Conservation (phyloP, 345 rosid species). For the Ailanthus altissimus region DNA sequence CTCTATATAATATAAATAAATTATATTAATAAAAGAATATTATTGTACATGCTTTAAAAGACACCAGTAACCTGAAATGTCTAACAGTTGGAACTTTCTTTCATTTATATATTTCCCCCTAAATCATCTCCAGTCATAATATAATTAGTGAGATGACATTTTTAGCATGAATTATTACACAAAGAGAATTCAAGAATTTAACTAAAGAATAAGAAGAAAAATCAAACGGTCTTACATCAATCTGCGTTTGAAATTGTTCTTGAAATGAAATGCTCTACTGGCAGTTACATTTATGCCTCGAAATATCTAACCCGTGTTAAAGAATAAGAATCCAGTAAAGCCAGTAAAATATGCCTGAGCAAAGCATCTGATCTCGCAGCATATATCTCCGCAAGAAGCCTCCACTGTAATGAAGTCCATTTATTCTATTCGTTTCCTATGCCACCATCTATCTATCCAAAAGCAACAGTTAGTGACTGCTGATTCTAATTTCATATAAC, state of each 20-base stretch:
- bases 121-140: no score
- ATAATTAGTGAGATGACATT: no score
- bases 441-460: neutral
- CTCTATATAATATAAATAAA: no score
- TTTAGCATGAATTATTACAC: no score
- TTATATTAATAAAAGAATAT: no score
- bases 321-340: constrained; percentile 39
- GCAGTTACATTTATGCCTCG: neutral
- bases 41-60: no score
- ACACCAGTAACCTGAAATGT: no score
- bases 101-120: no score
- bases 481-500: constrained; percentile 26
- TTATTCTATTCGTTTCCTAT: constrained; percentile 34
- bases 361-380: constrained; percentile 37
- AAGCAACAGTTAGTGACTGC: constrained; percentile 5
- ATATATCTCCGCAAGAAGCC: constrained; percentile 16
- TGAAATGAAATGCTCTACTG: neutral
- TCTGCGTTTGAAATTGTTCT: neutral
- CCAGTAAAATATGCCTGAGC: constrained; percentile 21
- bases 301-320: neutral
- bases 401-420: constrained; percentile 15
- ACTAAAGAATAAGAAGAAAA: no score
- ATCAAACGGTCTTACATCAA: neutral
- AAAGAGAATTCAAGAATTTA: no score
- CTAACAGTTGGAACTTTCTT: no score